These are phyloP conservation scores for Nakaseomyces uthaithaninus DNA, from an alignment of 1,139 yeast genomes.

Conservation along the genomic window DNA sequence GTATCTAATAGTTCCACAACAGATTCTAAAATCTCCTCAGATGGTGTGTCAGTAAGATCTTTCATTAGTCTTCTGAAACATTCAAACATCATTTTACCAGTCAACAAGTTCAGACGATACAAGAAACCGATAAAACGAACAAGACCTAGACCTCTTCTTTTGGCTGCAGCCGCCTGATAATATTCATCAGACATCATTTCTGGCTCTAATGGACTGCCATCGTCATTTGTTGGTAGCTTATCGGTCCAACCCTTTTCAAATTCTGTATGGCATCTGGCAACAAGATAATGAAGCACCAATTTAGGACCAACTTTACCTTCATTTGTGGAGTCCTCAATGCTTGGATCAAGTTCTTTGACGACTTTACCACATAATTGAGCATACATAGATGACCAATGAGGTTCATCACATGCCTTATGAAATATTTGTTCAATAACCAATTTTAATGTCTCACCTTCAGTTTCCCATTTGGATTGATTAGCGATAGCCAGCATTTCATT, in stretches of 20 bases:
- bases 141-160: slow-evolving; percentile 95
- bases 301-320: slow-evolving; percentile 46
- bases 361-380: slow-evolving; percentile 89
- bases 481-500: slow-evolving; percentile 71
- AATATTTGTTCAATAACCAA: slow-evolving; percentile 77
- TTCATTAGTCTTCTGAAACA: slow-evolving; percentile 52
- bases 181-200: slow-evolving; percentile 96
- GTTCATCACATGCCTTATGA: slow-evolving; percentile 96
- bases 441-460: slow-evolving; percentile 61
- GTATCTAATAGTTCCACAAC: slow-evolving; percentile 78
- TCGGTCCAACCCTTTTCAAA: slow-evolving; percentile 94
- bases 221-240: slow-evolving; percentile 69
- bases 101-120: slow-evolving; percentile 67
- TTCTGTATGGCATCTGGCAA: slow-evolving; percentile 83
- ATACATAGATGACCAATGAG: slow-evolving; percentile 95
- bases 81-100: slow-evolving; percentile 64
- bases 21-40: slow-evolving; percentile 88
- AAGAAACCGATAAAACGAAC: slow-evolving; percentile 94
- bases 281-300: slow-evolving; percentile 75
- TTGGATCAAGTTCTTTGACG: slow-evolving; percentile 58
- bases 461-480: slow-evolving; percentile 79
- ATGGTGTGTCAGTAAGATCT: slow-evolving; percentile 60
- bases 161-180: slow-evolving; percentile 82
- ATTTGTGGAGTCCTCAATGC: slow-evolving; percentile 51
- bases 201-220: slow-evolving; percentile 69